phyloP scores from a whole-genome alignment of 805 yeast species.

The Candida nanaspora region DNA sequence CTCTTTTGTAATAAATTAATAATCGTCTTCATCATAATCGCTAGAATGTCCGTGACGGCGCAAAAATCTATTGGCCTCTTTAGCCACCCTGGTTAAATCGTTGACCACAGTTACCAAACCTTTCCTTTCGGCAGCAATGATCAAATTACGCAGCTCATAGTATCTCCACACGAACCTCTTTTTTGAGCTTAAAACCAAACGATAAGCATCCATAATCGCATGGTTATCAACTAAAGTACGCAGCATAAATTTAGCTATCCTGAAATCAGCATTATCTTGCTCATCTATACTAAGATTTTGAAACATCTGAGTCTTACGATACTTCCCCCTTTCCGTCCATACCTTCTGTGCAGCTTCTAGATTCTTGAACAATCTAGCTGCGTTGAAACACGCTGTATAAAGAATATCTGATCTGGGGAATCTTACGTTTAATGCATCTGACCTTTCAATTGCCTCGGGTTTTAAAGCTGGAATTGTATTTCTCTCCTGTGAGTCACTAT shows the following conservation, averaged over 20 bases:
- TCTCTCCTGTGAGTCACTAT: constrained; percentile 13
- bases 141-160: constrained; percentile 35
- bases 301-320: constrained; percentile 50
- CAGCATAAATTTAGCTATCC: constrained; percentile 70
- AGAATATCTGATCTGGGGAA: constrained; percentile 38
- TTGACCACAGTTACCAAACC: constrained; percentile 35
- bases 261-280: constrained; percentile 47
- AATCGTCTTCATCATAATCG: no score
- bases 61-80: constrained; percentile 6
- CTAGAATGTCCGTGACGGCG: not conserved
- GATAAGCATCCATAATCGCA: constrained; percentile 60
- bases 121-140: constrained; percentile 29
- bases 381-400: constrained; percentile 57
- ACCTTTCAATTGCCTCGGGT: constrained; percentile 6
- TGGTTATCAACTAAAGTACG: constrained; percentile 47
- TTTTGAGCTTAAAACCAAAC: constrained; percentile 58
- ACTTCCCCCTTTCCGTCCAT: constrained; percentile 77
- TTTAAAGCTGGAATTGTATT: constrained; percentile 3
- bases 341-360: constrained; percentile 52
- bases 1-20: no score
- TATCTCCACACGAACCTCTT: constrained; percentile 65
- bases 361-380: constrained; percentile 52
- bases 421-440: constrained; percentile 12
- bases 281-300: constrained; percentile 26
- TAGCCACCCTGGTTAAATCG: constrained; percentile 18